A percentile compares a stretch with the other conserved stretches of the same genome.
These are phyloP conservation scores for Naegleria fowleri DNA, from an alignment of 208 protist genomes.

Conservation along the genomic window DNA sequence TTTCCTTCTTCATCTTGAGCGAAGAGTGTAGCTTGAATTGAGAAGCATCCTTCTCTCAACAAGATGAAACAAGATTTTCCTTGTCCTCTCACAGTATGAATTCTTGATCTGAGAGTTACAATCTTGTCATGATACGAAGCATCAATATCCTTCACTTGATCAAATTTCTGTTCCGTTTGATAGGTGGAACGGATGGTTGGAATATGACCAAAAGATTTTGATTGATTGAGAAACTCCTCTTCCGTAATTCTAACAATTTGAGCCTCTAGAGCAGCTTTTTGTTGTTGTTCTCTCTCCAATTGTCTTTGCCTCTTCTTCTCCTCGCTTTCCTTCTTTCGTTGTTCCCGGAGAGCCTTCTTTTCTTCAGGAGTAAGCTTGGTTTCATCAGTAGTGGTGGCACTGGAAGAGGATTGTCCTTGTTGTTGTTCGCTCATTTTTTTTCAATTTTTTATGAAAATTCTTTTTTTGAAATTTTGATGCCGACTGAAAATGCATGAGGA, in stretches of 20 bases:
- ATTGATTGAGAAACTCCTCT: not conserved
- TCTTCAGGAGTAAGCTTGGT: not conserved
- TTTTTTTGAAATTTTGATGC: too few species aligned
- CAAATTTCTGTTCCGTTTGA: not conserved
- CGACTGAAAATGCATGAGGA: too few species aligned
- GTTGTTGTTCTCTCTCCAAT: not conserved
- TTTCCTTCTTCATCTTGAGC: not conserved
- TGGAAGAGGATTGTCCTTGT: too few species aligned
- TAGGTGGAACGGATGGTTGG: not conserved
- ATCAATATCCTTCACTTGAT: not conserved
- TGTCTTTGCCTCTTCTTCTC: conserved; percentile 5
- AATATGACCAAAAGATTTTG: not conserved
- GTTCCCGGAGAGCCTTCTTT: not conserved
- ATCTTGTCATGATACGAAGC: not conserved
- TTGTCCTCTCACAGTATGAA: not conserved
- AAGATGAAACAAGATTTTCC: conserved; percentile 18
- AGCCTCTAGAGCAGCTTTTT: not conserved
- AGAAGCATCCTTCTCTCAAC: not conserved
- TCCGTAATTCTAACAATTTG: not conserved
- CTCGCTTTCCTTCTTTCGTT: not conserved
- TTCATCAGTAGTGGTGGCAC: not conserved
- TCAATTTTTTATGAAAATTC: too few species aligned
- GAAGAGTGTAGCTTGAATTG: not conserved
- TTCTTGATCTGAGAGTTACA: not conserved
- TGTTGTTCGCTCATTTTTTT: too few species aligned